A percentile compares a stretch with the other conserved stretches of the same genome.
Evolutionary conservation across 2,329 filamentous ascomycete species (phyloP).

Genomic region (Paraphaeosphaeria sporulosa): DNA sequence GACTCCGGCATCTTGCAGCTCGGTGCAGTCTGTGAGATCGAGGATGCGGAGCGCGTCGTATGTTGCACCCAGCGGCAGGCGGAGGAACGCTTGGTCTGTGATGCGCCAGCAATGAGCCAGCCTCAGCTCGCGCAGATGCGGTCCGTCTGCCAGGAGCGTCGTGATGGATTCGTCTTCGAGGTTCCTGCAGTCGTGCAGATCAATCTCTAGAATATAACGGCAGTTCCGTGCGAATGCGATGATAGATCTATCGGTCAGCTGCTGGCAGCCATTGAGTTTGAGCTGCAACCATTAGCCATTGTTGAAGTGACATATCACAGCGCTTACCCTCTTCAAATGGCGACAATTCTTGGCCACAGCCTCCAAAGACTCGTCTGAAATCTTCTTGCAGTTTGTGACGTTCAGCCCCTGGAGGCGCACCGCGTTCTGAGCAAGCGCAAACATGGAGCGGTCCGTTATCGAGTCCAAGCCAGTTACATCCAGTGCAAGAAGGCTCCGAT

Average conservation of each 20-base stretch:
- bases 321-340: constrained; percentile 81
- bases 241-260: constrained; percentile 83
- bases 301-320: background rate
- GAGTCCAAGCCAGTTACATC: constrained; percentile 84
- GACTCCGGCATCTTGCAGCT: constrained; percentile 85
- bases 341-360: constrained; percentile 81
- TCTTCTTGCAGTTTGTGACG: constrained; percentile 82
- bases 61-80: constrained; percentile 70
- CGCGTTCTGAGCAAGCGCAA: constrained; percentile 81
- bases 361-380: constrained; percentile 87
- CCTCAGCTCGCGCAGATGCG: constrained; percentile 87
- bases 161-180: constrained; percentile 87
- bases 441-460: constrained; percentile 83
- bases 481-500: constrained; percentile 81
- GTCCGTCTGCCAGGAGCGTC: constrained; percentile 77
- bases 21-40: constrained; percentile 87
- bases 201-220: constrained; percentile 93
- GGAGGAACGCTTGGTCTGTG: constrained; percentile 86
- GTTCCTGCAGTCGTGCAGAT: constrained; percentile 83
- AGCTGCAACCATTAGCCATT: constrained; percentile 63
- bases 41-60: constrained; percentile 93
- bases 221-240: constrained; percentile 87
- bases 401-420: constrained; percentile 89
- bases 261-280: constrained; percentile 92
- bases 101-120: constrained; percentile 86